Percentiles rank a stretch among this genome's conserved stretches.
These are phyloP conservation scores for Saksenaea vasiformis DNA, from an alignment of 371 early-diverging fungal genomes.

Conservation along the genomic window DNA sequence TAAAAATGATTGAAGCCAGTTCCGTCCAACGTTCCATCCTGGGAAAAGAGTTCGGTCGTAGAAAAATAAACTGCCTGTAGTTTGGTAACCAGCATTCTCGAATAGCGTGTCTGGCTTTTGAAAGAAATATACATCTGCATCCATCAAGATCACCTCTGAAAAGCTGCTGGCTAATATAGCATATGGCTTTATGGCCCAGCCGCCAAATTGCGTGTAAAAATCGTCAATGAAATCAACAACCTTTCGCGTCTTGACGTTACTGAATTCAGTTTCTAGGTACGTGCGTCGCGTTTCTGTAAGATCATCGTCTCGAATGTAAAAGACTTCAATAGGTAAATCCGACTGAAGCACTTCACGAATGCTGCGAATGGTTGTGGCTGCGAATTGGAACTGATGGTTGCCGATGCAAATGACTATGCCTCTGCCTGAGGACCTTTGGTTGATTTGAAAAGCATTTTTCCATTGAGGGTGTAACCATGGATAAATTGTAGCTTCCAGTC, in stretches of 20 bases:
- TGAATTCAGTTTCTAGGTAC: conserved; percentile 41
- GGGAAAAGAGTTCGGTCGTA: conserved; percentile 60
- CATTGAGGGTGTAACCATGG: conserved; percentile 33
- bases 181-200: conserved; percentile 69
- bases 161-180: conserved; percentile 69
- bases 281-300: conserved; percentile 37
- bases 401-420: conserved; percentile 77
- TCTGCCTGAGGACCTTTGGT: conserved; percentile 29
- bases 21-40: conserved; percentile 32
- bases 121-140: conserved; percentile 75
- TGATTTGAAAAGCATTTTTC: conserved; percentile 35
- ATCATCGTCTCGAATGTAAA: conserved; percentile 63
- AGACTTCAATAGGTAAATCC: conserved; percentile 72
- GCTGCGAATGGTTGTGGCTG: conserved; percentile 54
- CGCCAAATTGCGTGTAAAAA: conserved; percentile 46
- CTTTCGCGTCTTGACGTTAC: conserved; percentile 50
- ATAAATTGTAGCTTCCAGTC: conserved; percentile 22
- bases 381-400: conserved; percentile 60
- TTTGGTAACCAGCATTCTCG: conserved; percentile 54
- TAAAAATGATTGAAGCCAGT: conserved; percentile 50
- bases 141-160: conserved; percentile 66
- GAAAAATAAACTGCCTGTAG: conserved; percentile 66
- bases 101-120: conserved; percentile 62
- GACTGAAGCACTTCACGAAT: conserved; percentile 59
- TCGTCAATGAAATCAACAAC: conserved; percentile 53